Conservation (phyloP, 2,329 filamentous ascomycete genomes). For the Parastagonospora nodorum region DNA sequence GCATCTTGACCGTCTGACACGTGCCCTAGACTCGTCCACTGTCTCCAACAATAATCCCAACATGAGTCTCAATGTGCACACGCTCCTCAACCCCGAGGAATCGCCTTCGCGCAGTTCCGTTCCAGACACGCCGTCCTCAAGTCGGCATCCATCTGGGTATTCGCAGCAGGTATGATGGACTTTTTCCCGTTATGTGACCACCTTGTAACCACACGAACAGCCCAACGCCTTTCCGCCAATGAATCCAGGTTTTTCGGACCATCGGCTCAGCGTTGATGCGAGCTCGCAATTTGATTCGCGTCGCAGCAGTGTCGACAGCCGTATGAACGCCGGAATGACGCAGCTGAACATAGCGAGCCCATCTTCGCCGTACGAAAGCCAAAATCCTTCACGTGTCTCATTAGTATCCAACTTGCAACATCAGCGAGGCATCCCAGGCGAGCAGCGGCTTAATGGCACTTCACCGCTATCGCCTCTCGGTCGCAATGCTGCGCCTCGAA, state of each 20-base stretch:
- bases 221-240: slow-evolving; percentile 59
- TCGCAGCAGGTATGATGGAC: slow-evolving; percentile 33
- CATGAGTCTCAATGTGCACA: slow-evolving; percentile 56
- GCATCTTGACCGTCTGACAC: slow-evolving; percentile 11
- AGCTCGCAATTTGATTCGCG: slow-evolving; percentile 61
- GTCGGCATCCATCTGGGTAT: slow-evolving; percentile 39
- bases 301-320: slow-evolving; percentile 79
- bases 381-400: slow-evolving; percentile 77
- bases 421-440: slow-evolving; percentile 55
- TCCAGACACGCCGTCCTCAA: slow-evolving; percentile 51
- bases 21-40: slow-evolving; percentile 46
- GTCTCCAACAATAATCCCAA: slow-evolving; percentile 48
- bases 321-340: slow-evolving; percentile 73
- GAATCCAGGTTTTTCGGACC: slow-evolving; percentile 57
- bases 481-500: slow-evolving; percentile 38
- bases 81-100: slow-evolving; percentile 55
- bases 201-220: slow-evolving; percentile 26
- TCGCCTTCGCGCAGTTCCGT: slow-evolving; percentile 51
- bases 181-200: background rate
- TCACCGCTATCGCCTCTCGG: slow-evolving; percentile 53
- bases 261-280: slow-evolving; percentile 57
- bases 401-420: slow-evolving; percentile 73
- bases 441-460: slow-evolving; percentile 49
- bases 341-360: slow-evolving; percentile 68
- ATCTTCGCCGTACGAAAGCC: slow-evolving; percentile 73